phyloP scores from a whole-genome alignment of 345 rosid species.

The Boechera divaricarpa region DNA sequence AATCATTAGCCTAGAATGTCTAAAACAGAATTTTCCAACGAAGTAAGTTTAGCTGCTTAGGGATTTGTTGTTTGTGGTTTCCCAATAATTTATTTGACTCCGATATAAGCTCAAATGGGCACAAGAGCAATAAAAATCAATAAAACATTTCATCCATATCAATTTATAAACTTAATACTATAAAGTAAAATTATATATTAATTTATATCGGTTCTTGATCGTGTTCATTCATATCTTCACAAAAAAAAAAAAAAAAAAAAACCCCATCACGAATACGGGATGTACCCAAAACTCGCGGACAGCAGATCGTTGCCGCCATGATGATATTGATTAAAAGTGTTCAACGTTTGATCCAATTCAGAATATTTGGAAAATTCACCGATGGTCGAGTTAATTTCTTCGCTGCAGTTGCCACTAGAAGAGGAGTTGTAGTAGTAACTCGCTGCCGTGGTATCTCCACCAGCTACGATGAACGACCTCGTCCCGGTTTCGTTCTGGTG shows the following conservation, averaged over 20 bases:
- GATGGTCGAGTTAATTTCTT: not conserved
- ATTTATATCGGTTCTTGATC: conserved; percentile 1
- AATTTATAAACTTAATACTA: not conserved
- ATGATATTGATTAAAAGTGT: conserved; percentile 21
- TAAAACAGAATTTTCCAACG: not conserved
- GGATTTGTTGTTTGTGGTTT: conserved; percentile 9
- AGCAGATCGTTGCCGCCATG: conserved; percentile 1
- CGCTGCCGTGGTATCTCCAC: not conserved
- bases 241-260: not conserved
- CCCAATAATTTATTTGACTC: not conserved
- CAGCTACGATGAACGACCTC: not conserved
- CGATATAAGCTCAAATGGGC: not conserved
- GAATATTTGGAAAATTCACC: not conserved
- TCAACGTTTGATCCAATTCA: conserved; percentile 31
- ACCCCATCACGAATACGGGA: conserved; percentile 11
- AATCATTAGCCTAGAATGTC: not conserved
- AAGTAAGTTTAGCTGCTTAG: conserved; percentile 8
- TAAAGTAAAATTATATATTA: not conserved
- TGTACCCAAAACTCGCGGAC: conserved; percentile 13
- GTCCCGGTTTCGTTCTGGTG: not conserved
- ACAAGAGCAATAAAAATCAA: not conserved
- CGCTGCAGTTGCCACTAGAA: not conserved
- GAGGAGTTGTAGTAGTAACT: conserved; percentile 5
- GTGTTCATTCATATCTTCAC: conserved; percentile 13
- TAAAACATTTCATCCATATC: no score